phyloP scores from a whole-genome alignment of 306 rosid species.

The Prunus davidiana region DNA sequence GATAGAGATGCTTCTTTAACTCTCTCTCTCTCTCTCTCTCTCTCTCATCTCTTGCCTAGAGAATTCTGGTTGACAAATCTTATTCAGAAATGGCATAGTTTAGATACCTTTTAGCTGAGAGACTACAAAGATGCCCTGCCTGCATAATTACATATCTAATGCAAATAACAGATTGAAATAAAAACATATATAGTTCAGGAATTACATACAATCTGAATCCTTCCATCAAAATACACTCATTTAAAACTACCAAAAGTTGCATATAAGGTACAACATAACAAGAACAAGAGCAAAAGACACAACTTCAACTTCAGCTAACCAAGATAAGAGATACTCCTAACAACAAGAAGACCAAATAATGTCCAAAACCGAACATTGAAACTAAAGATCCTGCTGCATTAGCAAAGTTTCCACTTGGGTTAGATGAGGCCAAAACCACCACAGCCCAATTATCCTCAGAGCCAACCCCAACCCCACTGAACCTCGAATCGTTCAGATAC shows the following conservation, averaged over 20 bases:
- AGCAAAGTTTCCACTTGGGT: conserved; percentile 44
- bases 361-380: neutral
- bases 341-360: conserved; percentile 11
- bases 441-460: conserved; percentile 58
- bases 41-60: neutral
- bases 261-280: neutral
- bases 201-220: neutral
- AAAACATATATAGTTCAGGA: neutral
- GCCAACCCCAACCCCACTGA: conserved; percentile 52
- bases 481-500: conserved; percentile 42
- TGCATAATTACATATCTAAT: neutral
- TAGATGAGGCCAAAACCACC: conserved; percentile 44
- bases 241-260: neutral
- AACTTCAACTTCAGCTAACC: neutral
- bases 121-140: neutral
- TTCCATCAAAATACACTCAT: neutral
- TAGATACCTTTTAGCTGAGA: neutral
- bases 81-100: neutral
- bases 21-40: neutral
- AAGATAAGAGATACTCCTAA: conserved; percentile 16
- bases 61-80: neutral
- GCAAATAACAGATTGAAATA: neutral
- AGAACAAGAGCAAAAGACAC: neutral
- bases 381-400: conserved; percentile 27
- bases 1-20: neutral